Conservation (phyloP, 2,329 filamentous ascomycete species). For the Neonectria hederae region DNA sequence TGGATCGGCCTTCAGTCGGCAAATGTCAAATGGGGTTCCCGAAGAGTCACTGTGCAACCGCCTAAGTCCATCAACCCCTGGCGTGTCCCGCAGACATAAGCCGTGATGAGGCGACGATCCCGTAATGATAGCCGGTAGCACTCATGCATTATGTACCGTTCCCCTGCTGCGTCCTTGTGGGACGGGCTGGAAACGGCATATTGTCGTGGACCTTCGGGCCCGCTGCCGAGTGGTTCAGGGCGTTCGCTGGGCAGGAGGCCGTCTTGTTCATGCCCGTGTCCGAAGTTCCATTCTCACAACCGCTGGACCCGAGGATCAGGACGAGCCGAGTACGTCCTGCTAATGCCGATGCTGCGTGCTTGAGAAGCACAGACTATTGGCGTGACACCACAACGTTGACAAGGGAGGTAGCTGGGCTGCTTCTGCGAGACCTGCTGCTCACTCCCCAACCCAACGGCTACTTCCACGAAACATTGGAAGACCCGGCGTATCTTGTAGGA, state of each 20-base stretch:
- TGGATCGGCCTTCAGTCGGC: not conserved
- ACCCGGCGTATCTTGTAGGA: not conserved
- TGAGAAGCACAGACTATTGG: not conserved
- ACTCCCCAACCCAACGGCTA: not conserved
- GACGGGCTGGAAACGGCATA: not conserved
- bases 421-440: not conserved
- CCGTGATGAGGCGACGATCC: not conserved
- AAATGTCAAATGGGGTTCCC: constrained; percentile 4
- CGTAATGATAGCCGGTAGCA: constrained; percentile 16
- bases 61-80: constrained; percentile 18
- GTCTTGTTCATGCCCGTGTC: constrained; percentile 21
- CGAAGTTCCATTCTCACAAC: constrained; percentile 9
- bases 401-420: not conserved
- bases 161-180: not conserved
- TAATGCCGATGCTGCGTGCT: constrained; percentile 1
- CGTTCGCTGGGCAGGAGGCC: not conserved
- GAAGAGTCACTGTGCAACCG: constrained; percentile 12
- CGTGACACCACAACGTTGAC: not conserved
- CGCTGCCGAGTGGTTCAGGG: constrained; percentile 15
- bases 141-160: not conserved
- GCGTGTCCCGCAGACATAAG: not conserved
- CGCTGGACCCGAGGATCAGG: constrained; percentile 1
- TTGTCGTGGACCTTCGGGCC: constrained; percentile 2
- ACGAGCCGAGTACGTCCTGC: not conserved
- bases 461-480: constrained; percentile 5